Percentiles rank a stretch among this genome's conserved stretches.
These are phyloP conservation scores for Coprinopsis marcescibilis DNA, from an alignment of 768 basidiomycete genomes.

Conservation along the genomic window DNA sequence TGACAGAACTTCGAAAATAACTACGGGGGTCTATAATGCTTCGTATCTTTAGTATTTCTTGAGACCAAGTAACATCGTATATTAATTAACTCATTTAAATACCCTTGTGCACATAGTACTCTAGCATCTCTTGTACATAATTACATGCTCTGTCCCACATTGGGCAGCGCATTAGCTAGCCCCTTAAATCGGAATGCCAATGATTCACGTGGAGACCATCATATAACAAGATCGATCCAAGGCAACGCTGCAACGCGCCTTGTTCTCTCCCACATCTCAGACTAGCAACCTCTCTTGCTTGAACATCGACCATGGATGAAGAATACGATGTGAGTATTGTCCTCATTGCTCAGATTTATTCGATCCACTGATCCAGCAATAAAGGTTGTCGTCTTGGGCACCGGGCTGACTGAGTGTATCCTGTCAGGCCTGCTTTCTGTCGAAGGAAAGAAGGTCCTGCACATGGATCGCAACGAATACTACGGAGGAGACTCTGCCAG, in stretches of 20 bases:
- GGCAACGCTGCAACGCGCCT: slow-evolving; percentile 10
- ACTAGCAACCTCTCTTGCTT: slow-evolving; percentile 9
- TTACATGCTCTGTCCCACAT: not conserved
- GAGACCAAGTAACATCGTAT: not conserved
- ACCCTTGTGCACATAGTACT: too few species aligned
- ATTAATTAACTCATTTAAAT: not conserved
- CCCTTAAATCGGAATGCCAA: slow-evolving; percentile 5
- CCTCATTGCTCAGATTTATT: slow-evolving; percentile 5
- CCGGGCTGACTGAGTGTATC: slow-evolving; percentile 97
- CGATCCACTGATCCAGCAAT: slow-evolving; percentile 13
- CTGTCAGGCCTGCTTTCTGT: slow-evolving; percentile 97
- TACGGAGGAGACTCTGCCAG: slow-evolving; percentile 97
- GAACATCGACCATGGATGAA: slow-evolving; percentile 78
- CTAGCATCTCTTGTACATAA: not conserved
- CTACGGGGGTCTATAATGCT: too few species aligned
- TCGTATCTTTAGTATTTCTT: too few species aligned
- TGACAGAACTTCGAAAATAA: too few species aligned
- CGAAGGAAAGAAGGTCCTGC: slow-evolving; percentile 98
- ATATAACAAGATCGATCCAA: slow-evolving; percentile 14
- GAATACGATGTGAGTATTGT: slow-evolving; percentile 78
- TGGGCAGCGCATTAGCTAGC: not conserved
- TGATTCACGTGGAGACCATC: slow-evolving; percentile 11
- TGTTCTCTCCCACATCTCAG: slow-evolving; percentile 19
- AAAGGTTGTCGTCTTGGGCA: slow-evolving; percentile 89
- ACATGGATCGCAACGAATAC: slow-evolving; percentile 98